Evolutionary conservation across 306 rosid species (phyloP), one percentile per base, ranked within the genome.

Genomic region (Sesbania bispinosa): DNA sequence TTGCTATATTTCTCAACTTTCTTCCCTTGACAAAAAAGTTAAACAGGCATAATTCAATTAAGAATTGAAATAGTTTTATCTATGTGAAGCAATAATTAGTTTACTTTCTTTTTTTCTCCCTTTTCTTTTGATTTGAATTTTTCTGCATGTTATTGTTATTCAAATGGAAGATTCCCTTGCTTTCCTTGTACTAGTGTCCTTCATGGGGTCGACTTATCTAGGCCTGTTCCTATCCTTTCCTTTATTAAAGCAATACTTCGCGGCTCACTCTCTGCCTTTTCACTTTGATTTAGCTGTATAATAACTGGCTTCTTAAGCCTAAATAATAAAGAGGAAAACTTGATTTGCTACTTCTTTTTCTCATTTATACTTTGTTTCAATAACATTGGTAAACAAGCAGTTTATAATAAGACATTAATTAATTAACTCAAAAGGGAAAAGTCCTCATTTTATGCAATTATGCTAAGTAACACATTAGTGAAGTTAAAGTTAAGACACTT

Each of bases 131-230:
- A 79, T 76, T 62, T 54, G 74, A 70, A 65, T 3, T 77, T 62
- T 74, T 75, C 69, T 71, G 18, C 21, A 30, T 51, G 72, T 67
- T 65, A 48, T 50, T 80, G 73, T 77, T 78, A 59, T 75, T 75
- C 43, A 51, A 82, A 33, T 73, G 64, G 69, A 80, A 52, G 80
- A 85, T 85, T 75, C 84, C 84, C 52, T 73, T 68, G 79, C 84
- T 78, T 83, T 77, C 71, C 68, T 35, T 73, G 78, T 53, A 30
- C 33, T 2, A 64, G 54, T 69, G 82, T 80, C 82, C 78, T 63
- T 76, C 50, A 20, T 67, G 82, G 84, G 81, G 70, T 78, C 66
- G 10, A 21, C 79, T 76, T 61, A 27, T 55, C 43, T 51, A 42
- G 46, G 47, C 50, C 47, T 57, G 65, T 79, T 59, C 53, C 58